Evolutionary conservation across 495 filamentous ascomycete genomes (phyloP).

Genomic region (Hypomontagnella monticulosa): DNA sequence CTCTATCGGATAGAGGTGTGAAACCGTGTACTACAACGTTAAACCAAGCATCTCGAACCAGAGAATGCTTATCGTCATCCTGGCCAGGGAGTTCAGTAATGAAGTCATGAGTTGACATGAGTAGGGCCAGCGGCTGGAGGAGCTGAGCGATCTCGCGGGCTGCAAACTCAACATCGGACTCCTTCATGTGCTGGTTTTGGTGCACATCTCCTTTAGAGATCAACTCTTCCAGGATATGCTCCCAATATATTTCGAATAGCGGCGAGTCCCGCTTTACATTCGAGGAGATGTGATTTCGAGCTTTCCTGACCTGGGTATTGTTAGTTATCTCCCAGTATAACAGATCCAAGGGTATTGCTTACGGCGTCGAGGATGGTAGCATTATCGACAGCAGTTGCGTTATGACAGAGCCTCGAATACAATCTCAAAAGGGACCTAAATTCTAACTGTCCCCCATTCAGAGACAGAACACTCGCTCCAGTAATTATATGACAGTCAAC

Average conservation of each 20-base stretch:
- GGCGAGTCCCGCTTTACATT: constrained; percentile 72
- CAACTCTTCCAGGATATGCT: constrained; percentile 85
- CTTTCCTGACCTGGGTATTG: constrained; percentile 68
- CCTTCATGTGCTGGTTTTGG: constrained; percentile 66
- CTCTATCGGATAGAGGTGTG: constrained; percentile 71
- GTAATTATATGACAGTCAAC: constrained; percentile 86
- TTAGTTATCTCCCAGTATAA: constrained; percentile 3
- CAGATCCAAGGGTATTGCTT: constrained; percentile 51
- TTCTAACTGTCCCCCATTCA: constrained; percentile 76
- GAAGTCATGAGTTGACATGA: constrained; percentile 69
- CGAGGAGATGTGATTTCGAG: constrained; percentile 79
- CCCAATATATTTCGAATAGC: constrained; percentile 79
- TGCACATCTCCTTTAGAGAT: constrained; percentile 87
- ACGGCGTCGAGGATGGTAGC: constrained; percentile 68
- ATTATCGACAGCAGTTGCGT: constrained; percentile 74
- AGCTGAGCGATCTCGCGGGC: constrained; percentile 85
- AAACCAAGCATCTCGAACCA: constrained; percentile 95
- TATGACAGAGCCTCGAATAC: constrained; percentile 75
- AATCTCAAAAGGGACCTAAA: constrained; percentile 86
- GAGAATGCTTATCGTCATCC: constrained; percentile 70
- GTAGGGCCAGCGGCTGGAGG: constrained; percentile 79
- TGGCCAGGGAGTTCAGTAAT: constrained; percentile 50
- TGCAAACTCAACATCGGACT: constrained; percentile 79
- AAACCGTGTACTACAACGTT: constrained; percentile 96
- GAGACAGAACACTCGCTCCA: constrained; percentile 79